A percentile compares a stretch with the other conserved stretches of the same genome.
Conservation (phyloP, 768 basidiomycete genomes). For the Paxillus ammoniavirescens region DNA sequence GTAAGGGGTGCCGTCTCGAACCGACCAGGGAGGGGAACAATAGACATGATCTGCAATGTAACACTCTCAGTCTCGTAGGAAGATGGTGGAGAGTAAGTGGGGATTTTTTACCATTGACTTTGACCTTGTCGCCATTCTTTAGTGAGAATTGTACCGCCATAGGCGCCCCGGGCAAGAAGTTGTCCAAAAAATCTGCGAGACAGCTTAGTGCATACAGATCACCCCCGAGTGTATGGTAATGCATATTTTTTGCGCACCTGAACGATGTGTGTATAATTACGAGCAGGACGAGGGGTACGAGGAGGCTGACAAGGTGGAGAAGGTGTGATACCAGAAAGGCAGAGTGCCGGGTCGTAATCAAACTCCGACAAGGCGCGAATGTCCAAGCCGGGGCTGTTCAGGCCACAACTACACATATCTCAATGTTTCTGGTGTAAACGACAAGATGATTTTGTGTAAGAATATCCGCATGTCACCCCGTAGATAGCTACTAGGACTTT, state of each 20-base stretch:
- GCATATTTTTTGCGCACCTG: constrained; percentile 26
- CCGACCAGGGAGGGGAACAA: constrained; percentile 89
- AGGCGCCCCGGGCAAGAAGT: constrained; percentile 15
- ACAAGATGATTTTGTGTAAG: neutral
- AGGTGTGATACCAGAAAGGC: constrained; percentile 31
- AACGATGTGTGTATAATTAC: constrained; percentile 15
- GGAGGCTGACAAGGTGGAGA: constrained; percentile 35
- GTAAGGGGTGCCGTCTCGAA: constrained; percentile 93
- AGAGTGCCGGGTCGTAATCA: constrained; percentile 29
- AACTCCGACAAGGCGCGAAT: constrained; percentile 38
- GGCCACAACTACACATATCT: neutral
- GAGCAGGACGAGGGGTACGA: constrained; percentile 24
- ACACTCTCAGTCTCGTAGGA: constrained; percentile 14
- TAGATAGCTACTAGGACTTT: too few relatives aligned
- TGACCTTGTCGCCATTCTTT: constrained; percentile 82
- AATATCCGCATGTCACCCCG: neutral
- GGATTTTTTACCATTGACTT: constrained; percentile 73
- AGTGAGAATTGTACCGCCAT: constrained; percentile 48
- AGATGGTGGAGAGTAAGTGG: constrained; percentile 11
- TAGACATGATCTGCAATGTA: constrained; percentile 89
- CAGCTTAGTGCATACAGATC: constrained; percentile 5
- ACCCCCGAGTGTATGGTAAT: neutral
- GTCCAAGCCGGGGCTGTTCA: constrained; percentile 16
- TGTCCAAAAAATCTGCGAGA: constrained; percentile 27
- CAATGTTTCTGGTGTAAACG: neutral